A percentile compares a stretch with the other conserved stretches of the same genome.
These are phyloP conservation scores for Lanmaoa rubissima DNA, from an alignment of 768 basidiomycete species.

Conservation along the genomic window DNA sequence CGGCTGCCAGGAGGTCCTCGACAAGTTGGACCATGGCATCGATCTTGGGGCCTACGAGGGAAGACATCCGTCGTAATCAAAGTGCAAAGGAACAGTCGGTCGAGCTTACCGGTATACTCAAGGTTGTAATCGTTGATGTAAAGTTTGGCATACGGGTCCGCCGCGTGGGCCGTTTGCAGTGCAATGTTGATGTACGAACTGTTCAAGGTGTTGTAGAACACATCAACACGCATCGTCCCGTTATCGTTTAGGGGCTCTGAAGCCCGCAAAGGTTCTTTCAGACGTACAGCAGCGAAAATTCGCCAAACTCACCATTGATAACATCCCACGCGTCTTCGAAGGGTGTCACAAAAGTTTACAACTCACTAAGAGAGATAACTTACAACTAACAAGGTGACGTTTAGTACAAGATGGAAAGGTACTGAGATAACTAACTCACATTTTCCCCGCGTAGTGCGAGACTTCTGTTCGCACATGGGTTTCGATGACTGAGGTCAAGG, in stretches of 20 bases:
- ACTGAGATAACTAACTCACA: constrained; percentile 4
- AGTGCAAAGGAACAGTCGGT: not conserved
- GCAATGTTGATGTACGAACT: constrained; percentile 50
- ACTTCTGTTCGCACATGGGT: constrained; percentile 21
- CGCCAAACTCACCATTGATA: constrained; percentile 12
- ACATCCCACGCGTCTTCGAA: constrained; percentile 23
- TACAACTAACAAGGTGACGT: constrained; percentile 5
- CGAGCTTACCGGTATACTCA: constrained; percentile 23
- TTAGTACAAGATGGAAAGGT: not conserved
- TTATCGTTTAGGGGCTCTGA: constrained; percentile 45
- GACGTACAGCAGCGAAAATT: not conserved
- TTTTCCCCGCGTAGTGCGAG: constrained; percentile 11
- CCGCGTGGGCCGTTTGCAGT: constrained; percentile 35
- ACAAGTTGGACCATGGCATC: constrained; percentile 56
- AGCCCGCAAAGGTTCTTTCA: not conserved
- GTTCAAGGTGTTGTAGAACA: constrained; percentile 54
- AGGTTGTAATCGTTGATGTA: constrained; percentile 34
- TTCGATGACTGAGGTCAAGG: constrained; percentile 15
- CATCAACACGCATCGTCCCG: constrained; percentile 50
- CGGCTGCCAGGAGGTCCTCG: constrained; percentile 42
- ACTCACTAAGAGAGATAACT: not conserved
- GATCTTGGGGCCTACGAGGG: constrained; percentile 23
- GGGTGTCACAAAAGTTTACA: not conserved
- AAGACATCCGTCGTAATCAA: not conserved
- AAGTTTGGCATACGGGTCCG: constrained; percentile 34